phyloP scores from a whole-genome alignment of 768 basidiomycete genomes.

The Amanita polypyramis region DNA sequence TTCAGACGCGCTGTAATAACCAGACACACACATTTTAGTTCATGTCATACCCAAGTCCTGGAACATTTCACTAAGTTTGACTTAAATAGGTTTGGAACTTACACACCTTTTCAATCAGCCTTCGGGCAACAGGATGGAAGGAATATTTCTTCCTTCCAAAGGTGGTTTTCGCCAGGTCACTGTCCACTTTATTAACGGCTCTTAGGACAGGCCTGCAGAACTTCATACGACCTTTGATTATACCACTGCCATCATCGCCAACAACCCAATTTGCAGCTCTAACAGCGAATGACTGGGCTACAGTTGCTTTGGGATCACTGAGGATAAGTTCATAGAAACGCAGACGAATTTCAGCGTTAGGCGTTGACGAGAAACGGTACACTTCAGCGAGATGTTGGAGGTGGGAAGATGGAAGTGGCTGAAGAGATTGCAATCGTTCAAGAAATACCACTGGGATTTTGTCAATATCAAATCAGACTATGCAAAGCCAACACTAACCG shows the following conservation, averaged over 20 bases:
- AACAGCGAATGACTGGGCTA: conserved; percentile 38
- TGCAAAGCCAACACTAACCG: conserved; percentile 27
- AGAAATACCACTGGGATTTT: conserved; percentile 66
- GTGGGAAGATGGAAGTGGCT: conserved; percentile 49
- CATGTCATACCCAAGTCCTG: conserved; percentile 6
- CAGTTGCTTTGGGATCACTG: conserved; percentile 31
- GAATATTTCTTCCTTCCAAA: conserved; percentile 36
- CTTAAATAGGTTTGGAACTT: conserved; percentile 16
- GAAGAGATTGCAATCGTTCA: conserved; percentile 59
- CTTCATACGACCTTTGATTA: conserved; percentile 76
- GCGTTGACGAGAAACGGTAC: conserved; percentile 34
- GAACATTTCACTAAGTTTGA: background rate
- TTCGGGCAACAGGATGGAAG: conserved; percentile 74
- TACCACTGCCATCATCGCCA: conserved; percentile 47
- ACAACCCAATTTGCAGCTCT: conserved; percentile 61
- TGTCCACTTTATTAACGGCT: conserved; percentile 42
- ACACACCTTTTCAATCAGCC: conserved; percentile 70
- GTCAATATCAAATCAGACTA: background rate
- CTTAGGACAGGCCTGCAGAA: conserved; percentile 67
- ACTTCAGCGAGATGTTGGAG: conserved; percentile 50
- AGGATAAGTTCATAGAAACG: conserved; percentile 73
- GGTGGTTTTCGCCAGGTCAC: conserved; percentile 35
- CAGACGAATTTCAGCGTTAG: conserved; percentile 69
- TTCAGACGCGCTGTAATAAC: background rate
- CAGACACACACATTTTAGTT: background rate